Evolutionary conservation across 1,284 basidiomycete species (phyloP).

Genomic region (Malassezia furfur): DNA sequence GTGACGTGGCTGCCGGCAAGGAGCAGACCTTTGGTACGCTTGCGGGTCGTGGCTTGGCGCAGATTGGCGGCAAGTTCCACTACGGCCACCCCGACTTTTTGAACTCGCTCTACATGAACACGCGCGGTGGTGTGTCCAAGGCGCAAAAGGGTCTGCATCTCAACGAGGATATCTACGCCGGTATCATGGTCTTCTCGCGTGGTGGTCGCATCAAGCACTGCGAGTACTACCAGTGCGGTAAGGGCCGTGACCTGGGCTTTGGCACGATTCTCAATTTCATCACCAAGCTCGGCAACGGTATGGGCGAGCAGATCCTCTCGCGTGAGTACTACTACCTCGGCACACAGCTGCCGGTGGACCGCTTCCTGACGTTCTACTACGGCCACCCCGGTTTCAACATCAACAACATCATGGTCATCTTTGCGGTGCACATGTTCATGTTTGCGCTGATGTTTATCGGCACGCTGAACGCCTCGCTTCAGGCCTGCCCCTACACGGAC

Average conservation of each 20-base stretch:
- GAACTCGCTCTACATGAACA: slow-evolving; percentile 95
- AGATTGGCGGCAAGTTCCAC: slow-evolving; percentile 96
- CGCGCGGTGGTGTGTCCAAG: slow-evolving; percentile 94
- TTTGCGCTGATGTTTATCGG: slow-evolving; percentile 47
- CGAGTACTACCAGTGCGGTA: slow-evolving; percentile 94
- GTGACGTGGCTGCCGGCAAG: slow-evolving; percentile 95
- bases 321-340: slow-evolving; percentile 98
- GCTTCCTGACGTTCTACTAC: slow-evolving; percentile 99
- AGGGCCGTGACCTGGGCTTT: slow-evolving; percentile 96
- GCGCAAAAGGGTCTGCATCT: slow-evolving; percentile 96
- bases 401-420: slow-evolving; percentile 78
- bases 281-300: slow-evolving; percentile 98
- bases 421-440: slow-evolving; percentile 48
- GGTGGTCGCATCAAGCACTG: slow-evolving; percentile 98
- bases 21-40: slow-evolving; percentile 99
- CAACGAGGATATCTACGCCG: slow-evolving; percentile 99
- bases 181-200: slow-evolving; percentile 95
- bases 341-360: slow-evolving; percentile 94
- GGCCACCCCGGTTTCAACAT: slow-evolving; percentile 99
- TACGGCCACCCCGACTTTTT: slow-evolving; percentile 99
- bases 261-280: slow-evolving; percentile 98
- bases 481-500: slow-evolving; percentile 40
- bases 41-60: slow-evolving; percentile 83
- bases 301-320: slow-evolving; percentile 99
- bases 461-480: slow-evolving; percentile 43